Conservation (phyloP, 352 stramenopile species). For the Pythium oligandrum region DNA sequence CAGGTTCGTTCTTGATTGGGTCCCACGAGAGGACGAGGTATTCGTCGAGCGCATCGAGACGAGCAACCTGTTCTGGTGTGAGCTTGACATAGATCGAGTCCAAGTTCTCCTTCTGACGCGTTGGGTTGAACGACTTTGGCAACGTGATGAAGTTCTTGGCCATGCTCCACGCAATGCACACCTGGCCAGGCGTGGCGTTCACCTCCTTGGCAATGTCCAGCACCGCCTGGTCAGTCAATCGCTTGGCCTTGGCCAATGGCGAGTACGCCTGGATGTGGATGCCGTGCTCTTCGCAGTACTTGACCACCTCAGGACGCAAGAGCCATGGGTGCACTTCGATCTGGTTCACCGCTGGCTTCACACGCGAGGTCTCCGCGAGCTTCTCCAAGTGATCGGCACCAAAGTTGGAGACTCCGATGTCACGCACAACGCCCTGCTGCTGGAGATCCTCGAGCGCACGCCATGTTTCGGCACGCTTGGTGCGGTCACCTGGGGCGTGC, state of each 20-base stretch:
- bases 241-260: slow-evolving; percentile 36
- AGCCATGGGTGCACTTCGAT: slow-evolving; percentile 76
- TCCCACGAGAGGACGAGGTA: slow-evolving; percentile 57
- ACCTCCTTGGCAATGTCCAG: slow-evolving; percentile 33
- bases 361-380: slow-evolving; percentile 49
- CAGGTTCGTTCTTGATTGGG: slow-evolving; percentile 38
- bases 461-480: slow-evolving; percentile 42
- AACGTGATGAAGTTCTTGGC: slow-evolving; percentile 58
- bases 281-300: slow-evolving; percentile 45
- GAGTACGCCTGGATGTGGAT: slow-evolving; percentile 61
- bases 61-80: slow-evolving; percentile 30
- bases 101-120: slow-evolving; percentile 59
- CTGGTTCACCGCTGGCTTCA: slow-evolving; percentile 72
- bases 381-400: slow-evolving; percentile 72
- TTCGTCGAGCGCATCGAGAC: slow-evolving; percentile 35
- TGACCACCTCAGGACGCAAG: slow-evolving; percentile 48
- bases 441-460: slow-evolving; percentile 46
- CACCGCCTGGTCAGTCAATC: slow-evolving; percentile 32
- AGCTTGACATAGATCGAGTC: slow-evolving; percentile 30
- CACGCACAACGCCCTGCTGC: slow-evolving; percentile 47
- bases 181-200: slow-evolving; percentile 36
- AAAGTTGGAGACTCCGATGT: slow-evolving; percentile 92
- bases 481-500: slow-evolving; percentile 50
- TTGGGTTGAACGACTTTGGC: slow-evolving; percentile 53
- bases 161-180: slow-evolving; percentile 47